phyloP scores from a whole-genome alignment of 768 basidiomycete species.

The Kwoniella newhampshirensis region DNA sequence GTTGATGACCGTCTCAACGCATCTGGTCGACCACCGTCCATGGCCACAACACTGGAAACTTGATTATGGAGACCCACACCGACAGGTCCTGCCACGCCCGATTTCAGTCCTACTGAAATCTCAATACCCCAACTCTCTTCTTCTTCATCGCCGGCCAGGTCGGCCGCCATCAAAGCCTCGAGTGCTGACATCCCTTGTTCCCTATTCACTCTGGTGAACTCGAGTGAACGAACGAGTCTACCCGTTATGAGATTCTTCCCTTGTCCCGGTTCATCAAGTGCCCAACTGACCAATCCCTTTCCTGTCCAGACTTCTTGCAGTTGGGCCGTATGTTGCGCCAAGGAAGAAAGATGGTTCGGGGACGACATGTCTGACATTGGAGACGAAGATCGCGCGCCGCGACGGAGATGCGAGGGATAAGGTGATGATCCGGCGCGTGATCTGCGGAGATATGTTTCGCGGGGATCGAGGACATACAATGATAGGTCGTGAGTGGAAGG shows the following conservation, averaged over 20 bases:
- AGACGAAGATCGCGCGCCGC: not conserved
- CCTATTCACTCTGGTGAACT: slow-evolving; percentile 22
- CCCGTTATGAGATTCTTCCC: slow-evolving; percentile 49
- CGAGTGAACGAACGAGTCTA: slow-evolving; percentile 24
- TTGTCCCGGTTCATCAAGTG: slow-evolving; percentile 39
- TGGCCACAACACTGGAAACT: slow-evolving; percentile 10
- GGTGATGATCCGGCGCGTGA: slow-evolving; percentile 27
- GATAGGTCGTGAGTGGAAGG: slow-evolving; percentile 33
- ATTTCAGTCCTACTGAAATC: slow-evolving; percentile 35
- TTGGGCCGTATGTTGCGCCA: not conserved
- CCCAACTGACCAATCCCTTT: slow-evolving; percentile 44
- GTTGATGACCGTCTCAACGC: slow-evolving; percentile 10
- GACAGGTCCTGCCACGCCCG: slow-evolving; percentile 8
- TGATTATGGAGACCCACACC: slow-evolving; percentile 8
- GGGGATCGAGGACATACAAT: slow-evolving; percentile 46
- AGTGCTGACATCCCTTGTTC: slow-evolving; percentile 26
- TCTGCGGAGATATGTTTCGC: slow-evolving; percentile 39
- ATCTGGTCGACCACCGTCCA: slow-evolving; percentile 12
- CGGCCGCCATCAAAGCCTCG: slow-evolving; percentile 34
- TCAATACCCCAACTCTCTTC: slow-evolving; percentile 45
- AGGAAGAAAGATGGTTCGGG: slow-evolving; percentile 26
- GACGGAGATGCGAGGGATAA: slow-evolving; percentile 22
- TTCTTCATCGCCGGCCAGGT: slow-evolving; percentile 1
- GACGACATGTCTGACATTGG: slow-evolving; percentile 17
- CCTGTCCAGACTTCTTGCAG: slow-evolving; percentile 44